Percentiles rank a stretch among this genome's conserved stretches.
Conservation (phyloP, 345 rosid species). For the Atalantia buxifolia region DNA sequence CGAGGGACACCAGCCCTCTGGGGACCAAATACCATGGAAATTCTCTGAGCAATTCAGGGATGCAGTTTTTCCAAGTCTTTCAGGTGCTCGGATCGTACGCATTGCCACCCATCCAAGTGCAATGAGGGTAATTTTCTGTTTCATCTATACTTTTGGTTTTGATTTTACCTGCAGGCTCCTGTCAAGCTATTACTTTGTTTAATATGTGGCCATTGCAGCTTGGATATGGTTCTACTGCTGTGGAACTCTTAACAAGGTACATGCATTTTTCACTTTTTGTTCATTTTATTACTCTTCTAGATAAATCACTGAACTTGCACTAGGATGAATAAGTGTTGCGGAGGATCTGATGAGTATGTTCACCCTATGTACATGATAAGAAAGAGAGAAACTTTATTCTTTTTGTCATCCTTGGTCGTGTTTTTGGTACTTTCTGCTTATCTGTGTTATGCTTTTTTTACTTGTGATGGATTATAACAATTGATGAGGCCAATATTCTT, state of each 20-base stretch:
- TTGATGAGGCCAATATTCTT: neutral
- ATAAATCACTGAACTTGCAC: neutral
- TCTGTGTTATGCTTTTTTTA: neutral
- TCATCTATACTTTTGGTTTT: neutral
- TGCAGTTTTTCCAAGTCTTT: conserved; percentile 75
- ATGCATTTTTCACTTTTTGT: conserved; percentile 7
- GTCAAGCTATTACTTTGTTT: conserved; percentile 5
- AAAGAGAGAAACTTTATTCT: neutral
- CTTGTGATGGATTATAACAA: neutral
- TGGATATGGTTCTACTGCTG: conserved; percentile 97
- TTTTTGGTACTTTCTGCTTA: neutral
- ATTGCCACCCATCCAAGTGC: conserved; percentile 98
- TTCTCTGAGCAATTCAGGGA: conserved; percentile 88
- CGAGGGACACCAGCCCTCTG: conserved; percentile 83
- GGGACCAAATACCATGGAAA: conserved; percentile 99
- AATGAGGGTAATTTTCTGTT: conserved; percentile 59
- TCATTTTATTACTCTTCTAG: neutral
- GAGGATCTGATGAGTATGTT: neutral
- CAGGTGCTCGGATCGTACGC: conserved; percentile 97
- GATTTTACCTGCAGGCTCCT: conserved; percentile 13
- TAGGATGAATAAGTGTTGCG: neutral
- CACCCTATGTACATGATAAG: neutral
- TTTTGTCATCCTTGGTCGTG: neutral
- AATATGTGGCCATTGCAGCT: conserved; percentile 46
- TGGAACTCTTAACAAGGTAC: conserved; percentile 84